These are phyloP conservation scores for Kitagawia praeruptora DNA, from an alignment of 129 eudicot species.

Conservation along the genomic window DNA sequence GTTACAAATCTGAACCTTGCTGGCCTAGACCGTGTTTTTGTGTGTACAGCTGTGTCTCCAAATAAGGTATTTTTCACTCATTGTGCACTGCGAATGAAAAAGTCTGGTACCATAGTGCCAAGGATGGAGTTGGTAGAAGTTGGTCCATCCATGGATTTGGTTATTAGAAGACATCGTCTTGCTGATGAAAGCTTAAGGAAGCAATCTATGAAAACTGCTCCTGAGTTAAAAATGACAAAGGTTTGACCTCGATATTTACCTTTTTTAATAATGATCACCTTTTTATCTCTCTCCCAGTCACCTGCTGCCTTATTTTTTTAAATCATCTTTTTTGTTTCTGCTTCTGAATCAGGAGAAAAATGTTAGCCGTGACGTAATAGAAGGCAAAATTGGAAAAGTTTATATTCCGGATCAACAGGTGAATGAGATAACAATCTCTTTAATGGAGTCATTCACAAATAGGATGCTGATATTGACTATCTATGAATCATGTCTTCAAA, in stretches of 20 bases:
- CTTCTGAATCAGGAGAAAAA: slow-evolving; percentile 62
- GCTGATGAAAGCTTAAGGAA: slow-evolving; percentile 73
- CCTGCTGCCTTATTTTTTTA: background rate
- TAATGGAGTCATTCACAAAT: background rate
- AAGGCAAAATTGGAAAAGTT: slow-evolving; percentile 75
- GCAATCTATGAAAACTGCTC: slow-evolving; percentile 77
- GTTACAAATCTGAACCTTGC: slow-evolving; percentile 77
- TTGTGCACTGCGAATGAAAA: slow-evolving; percentile 77
- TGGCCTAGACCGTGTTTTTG: slow-evolving; percentile 84
- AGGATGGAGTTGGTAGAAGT: slow-evolving; percentile 87
- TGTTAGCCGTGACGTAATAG: slow-evolving; percentile 19
- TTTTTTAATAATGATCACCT: background rate
- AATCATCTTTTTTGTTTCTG: background rate
- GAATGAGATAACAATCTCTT: slow-evolving; percentile 8
- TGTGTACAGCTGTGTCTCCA: slow-evolving; percentile 78
- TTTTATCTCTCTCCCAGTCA: background rate
- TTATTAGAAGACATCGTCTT: slow-evolving; percentile 73
- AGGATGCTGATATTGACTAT: background rate
- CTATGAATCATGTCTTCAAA: background rate
- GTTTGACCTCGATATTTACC: slow-evolving; percentile 19
- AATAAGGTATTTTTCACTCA: slow-evolving; percentile 59
- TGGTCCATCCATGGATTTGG: slow-evolving; percentile 97
- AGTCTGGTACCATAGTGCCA: slow-evolving; percentile 78
- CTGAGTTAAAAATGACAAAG: slow-evolving; percentile 70
- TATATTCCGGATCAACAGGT: slow-evolving; percentile 93